Conservation (phyloP, 805 yeast genomes). For the Metschnikowia colocasiae region DNA sequence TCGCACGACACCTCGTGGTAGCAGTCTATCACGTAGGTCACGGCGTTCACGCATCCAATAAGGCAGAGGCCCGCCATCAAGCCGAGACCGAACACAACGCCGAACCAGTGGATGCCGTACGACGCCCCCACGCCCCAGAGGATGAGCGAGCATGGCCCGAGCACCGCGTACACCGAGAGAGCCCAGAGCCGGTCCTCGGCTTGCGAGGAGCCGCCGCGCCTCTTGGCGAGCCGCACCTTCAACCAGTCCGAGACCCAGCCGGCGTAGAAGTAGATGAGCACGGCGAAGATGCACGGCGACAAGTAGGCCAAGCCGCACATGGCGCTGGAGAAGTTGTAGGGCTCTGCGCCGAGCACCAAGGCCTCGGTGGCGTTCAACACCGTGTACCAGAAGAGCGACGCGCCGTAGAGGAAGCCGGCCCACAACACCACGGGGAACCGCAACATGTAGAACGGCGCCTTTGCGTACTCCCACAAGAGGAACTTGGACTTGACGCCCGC, state of each 20-base stretch:
- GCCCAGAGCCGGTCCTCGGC: constrained; percentile 18
- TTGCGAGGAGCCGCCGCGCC: constrained; percentile 13
- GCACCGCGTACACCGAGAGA: constrained; percentile 14
- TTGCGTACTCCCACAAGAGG: constrained; percentile 17
- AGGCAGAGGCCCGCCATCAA: constrained; percentile 20
- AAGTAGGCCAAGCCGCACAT: constrained; percentile 19
- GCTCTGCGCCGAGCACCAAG: constrained; percentile 30
- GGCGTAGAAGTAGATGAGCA: constrained; percentile 15
- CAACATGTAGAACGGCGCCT: constrained; percentile 20
- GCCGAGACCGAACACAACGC: constrained; percentile 25
- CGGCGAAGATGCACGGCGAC: constrained; percentile 16
- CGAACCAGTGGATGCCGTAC: constrained; percentile 23
- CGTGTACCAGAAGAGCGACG: constrained; percentile 22
- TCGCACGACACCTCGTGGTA: constrained; percentile 28
- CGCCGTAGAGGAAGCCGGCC: constrained; percentile 22
- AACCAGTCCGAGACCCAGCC: constrained; percentile 18
- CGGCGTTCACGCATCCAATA: constrained; percentile 27
- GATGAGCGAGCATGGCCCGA: constrained; percentile 17
- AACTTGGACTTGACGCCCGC: constrained; percentile 12
- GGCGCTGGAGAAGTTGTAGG: constrained; percentile 47
- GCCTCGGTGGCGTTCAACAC: constrained; percentile 25
- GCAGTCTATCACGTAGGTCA: constrained; percentile 26
- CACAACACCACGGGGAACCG: constrained; percentile 20
- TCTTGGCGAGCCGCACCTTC: constrained; percentile 13
- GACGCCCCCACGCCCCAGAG: constrained; percentile 25